Evolutionary conservation across 306 rosid species (phyloP).

Genomic region (Delonix regia): DNA sequence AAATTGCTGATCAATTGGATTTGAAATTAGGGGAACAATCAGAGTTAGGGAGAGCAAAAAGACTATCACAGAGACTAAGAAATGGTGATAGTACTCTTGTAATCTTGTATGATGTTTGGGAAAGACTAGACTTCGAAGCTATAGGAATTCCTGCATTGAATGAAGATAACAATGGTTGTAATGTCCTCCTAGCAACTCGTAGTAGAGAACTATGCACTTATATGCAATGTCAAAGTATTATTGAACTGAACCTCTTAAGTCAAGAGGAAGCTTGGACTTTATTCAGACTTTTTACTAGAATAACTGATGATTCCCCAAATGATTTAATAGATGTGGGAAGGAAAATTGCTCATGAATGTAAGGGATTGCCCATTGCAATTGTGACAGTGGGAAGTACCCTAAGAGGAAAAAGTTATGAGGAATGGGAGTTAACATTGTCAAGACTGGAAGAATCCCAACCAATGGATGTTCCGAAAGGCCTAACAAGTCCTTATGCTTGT

Average conservation of each 20-base stretch:
- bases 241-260: not conserved
- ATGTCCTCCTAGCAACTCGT: not conserved
- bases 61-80: not conserved
- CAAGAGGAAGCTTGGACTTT: not conserved
- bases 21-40: not conserved
- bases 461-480: not conserved
- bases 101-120: slow-evolving; percentile 15
- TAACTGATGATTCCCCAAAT: not conserved
- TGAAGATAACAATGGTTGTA: not conserved
- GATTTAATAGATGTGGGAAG: not conserved
- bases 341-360: not conserved
- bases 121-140: not conserved
- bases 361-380: slow-evolving; percentile 3
- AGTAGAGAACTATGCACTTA: rapidly evolving
- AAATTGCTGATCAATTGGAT: not conserved
- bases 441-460: not conserved
- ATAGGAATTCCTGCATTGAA: not conserved
- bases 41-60: not conserved
- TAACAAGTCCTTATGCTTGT: not conserved
- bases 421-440: not conserved
- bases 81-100: not conserved
- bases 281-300: not conserved
- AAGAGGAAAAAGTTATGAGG: not conserved
- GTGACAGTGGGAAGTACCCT: not conserved
- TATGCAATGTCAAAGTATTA: not conserved